Base-by-base conservation (phyloP, 805 yeast genomes). In the Saturnispora kantuleensis region DNA sequence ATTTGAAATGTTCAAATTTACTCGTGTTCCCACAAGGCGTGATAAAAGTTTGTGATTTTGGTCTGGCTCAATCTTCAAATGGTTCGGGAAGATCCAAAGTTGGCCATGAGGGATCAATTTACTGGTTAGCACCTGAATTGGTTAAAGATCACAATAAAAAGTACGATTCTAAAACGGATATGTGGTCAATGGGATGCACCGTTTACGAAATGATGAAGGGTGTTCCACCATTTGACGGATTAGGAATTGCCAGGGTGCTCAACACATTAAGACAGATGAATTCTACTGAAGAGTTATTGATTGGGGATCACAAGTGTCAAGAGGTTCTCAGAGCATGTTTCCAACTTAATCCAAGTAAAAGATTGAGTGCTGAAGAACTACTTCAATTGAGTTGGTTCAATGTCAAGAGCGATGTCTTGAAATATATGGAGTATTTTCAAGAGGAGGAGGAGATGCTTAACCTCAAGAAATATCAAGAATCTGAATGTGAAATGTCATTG, bases 51-150 rank as follows among this genome's bases (percentile, higher is more conserved):
- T 86, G 87, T 3, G 90, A 82, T 59, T 82, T 83, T 57, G 93
- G 93, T 1, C 85, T 84, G 7, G 85, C 89, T 15, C 42, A 33
- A 5, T 30, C 13, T 21, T 10, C 10, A 15, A 31, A 36, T 32
- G 30, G n/a, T 15, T 6, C 9, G 18, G 18, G 10, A 30, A 8
- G 13, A 10, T 7, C 50, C 44, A 47, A 49, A 54, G 60, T 56
- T 41, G 69, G 72, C 2, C 78, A 76, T 8, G 76, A 73, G 12
- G 98, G 98, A 1, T 87, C 97, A 0, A 95, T 97, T 0, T 84
- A 90, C 58, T 93, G 97, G 97, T 89, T 93, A 96, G 97, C 98
- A 0, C 98, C 98, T 0, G 98, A 93, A 58, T 79, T 94, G 2
- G 84, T 93, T 4, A 31, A 42, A n/a, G 41, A 42, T 42, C 41